phyloP scores from a whole-genome alignment of 495 filamentous ascomycete genomes.

The Geopyxis carbonaria region DNA sequence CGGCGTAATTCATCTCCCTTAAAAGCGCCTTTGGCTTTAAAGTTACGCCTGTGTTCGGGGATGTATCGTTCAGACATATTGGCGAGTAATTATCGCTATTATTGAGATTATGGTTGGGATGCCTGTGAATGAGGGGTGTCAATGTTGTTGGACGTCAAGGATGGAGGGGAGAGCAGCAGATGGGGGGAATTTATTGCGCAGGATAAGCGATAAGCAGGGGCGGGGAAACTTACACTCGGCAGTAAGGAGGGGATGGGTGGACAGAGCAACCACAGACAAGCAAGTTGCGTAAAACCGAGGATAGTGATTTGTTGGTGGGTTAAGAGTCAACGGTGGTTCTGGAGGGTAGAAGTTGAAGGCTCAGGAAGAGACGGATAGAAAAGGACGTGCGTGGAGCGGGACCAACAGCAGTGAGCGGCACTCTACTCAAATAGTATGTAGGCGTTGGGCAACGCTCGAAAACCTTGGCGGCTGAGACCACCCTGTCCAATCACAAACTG shows the following conservation, averaged over 20 bases:
- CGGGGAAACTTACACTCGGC: too few species aligned
- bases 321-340: slow-evolving; percentile 8
- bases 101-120: slow-evolving; percentile 16
- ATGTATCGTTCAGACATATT: slow-evolving; percentile 98
- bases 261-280: not conserved
- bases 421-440: not conserved
- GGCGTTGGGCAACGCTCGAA: not conserved
- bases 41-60: slow-evolving; percentile 97
- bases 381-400: not conserved
- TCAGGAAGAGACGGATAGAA: not conserved
- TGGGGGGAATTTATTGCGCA: slow-evolving; percentile 3
- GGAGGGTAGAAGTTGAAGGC: not conserved
- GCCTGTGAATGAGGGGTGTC: slow-evolving; percentile 24
- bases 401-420: not conserved
- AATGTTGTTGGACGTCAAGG: slow-evolving; percentile 26
- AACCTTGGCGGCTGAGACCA: not conserved
- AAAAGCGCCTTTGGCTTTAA: slow-evolving; percentile 97
- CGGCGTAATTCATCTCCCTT: slow-evolving; percentile 97
- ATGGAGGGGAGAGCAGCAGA: slow-evolving; percentile 18
- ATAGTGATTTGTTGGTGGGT: slow-evolving; percentile 6
- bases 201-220: slow-evolving; percentile 4
- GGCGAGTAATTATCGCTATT: slow-evolving; percentile 23
- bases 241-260: too few species aligned
- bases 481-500: not conserved
- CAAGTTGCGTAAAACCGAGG: not conserved